Conservation (phyloP, 257 asterid genomes). For the Solanum appendiculatum region DNA sequence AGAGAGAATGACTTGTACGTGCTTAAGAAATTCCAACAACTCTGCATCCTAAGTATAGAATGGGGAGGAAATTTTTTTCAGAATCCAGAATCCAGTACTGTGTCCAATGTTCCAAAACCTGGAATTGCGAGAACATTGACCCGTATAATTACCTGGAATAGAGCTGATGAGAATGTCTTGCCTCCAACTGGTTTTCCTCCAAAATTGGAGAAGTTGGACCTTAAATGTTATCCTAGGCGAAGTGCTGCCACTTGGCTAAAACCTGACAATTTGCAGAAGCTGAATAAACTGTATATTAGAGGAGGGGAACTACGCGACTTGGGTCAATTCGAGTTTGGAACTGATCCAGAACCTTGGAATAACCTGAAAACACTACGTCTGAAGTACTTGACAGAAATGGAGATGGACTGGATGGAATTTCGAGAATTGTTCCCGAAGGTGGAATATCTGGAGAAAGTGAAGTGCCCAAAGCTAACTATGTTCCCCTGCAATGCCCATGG, state of each 20-base stretch:
- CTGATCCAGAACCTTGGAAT: too few relatives aligned
- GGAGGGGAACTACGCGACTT: not conserved
- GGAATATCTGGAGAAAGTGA: too few relatives aligned
- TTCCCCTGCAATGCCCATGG: too few relatives aligned
- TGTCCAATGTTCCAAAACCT: not conserved
- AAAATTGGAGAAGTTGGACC: not conserved
- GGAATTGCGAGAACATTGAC: not conserved
- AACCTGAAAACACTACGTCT: too few relatives aligned
- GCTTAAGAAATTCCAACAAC: not conserved
- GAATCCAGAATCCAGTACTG: not conserved
- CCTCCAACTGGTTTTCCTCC: not conserved
- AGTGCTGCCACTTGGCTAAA: not conserved
- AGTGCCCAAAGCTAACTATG: too few relatives aligned
- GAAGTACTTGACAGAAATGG: too few relatives aligned
- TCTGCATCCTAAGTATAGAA: not conserved
- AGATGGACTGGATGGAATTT: too few relatives aligned
- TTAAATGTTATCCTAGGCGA: not conserved
- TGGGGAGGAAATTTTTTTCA: not conserved
- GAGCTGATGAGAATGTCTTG: not conserved
- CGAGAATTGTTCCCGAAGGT: too few relatives aligned
- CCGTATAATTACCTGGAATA: not conserved
- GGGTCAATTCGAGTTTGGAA: not conserved
- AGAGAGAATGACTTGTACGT: not conserved
- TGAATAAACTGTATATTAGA: not conserved
- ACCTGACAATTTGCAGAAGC: not conserved